Evolutionary conservation across 306 rosid genomes (phyloP).

Genomic region (Cyclanthera cordifolia): DNA sequence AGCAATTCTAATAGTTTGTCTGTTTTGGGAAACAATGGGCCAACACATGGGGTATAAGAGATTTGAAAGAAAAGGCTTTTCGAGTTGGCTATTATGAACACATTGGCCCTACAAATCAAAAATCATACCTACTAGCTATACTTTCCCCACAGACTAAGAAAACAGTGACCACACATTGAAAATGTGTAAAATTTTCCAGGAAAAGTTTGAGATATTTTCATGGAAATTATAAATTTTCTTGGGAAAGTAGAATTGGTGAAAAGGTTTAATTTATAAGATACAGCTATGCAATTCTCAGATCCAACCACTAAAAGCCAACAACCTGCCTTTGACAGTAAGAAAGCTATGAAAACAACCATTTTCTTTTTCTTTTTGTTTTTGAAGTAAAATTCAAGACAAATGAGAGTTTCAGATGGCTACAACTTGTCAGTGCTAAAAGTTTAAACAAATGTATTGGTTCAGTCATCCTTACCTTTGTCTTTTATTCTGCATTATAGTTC

Average conservation of each 20-base stretch:
- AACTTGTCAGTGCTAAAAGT: too few species aligned
- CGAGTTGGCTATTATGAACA: not conserved
- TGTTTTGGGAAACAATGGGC: not conserved
- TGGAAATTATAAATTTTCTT: not conserved
- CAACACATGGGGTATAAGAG: too few species aligned
- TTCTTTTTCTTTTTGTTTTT: not conserved
- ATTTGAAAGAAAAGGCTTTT: not conserved
- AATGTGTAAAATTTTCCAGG: not conserved
- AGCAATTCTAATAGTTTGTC: not conserved
- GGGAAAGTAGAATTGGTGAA: not conserved
- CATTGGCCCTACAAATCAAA: constrained; percentile 7
- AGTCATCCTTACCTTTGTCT: too few species aligned
- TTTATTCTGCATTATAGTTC: not conserved
- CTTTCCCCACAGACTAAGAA: not conserved
- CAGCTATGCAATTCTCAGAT: constrained; percentile 6
- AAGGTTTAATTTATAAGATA: not conserved
- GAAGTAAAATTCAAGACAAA: not conserved
- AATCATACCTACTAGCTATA: not conserved
- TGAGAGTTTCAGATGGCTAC: too few species aligned
- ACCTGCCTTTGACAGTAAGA: not conserved
- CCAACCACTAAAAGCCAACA: constrained; percentile 1
- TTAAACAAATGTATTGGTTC: too few species aligned
- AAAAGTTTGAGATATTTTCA: too few species aligned
- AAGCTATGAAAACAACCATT: not conserved
- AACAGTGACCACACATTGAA: not conserved